phyloP scores from a whole-genome alignment of 768 basidiomycete genomes.

The Kockovaella imperatae region DNA sequence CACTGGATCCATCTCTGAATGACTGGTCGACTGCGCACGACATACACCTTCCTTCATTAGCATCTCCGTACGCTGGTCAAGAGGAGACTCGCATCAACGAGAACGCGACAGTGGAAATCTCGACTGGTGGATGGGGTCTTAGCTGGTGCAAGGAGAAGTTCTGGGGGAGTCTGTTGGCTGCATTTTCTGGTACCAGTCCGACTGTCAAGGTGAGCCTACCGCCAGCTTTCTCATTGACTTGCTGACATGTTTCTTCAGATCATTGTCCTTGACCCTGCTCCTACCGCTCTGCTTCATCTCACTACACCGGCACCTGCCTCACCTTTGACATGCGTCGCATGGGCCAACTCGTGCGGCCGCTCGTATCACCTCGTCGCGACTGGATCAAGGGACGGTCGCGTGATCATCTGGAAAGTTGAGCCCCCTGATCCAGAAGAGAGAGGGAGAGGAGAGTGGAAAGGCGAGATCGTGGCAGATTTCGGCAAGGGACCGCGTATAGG shows the following conservation, averaged over 20 bases:
- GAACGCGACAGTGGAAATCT: slow-evolving; percentile 40
- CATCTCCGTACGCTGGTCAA: slow-evolving; percentile 8
- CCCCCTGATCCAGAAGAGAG: slow-evolving; percentile 52
- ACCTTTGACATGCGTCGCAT: slow-evolving; percentile 78
- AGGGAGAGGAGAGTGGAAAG: slow-evolving; percentile 61
- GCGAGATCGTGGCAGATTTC: slow-evolving; percentile 66
- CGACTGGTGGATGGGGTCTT: slow-evolving; percentile 85
- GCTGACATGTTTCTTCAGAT: slow-evolving; percentile 10
- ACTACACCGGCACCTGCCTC: slow-evolving; percentile 53
- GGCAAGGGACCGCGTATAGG: slow-evolving; percentile 58
- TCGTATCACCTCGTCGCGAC: slow-evolving; percentile 92
- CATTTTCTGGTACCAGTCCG: slow-evolving; percentile 62
- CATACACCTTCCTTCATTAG: slow-evolving; percentile 37
- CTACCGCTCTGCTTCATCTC: slow-evolving; percentile 67
- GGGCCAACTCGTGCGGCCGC: slow-evolving; percentile 90
- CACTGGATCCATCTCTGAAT: slow-evolving; percentile 36
- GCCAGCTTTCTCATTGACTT: neutral
- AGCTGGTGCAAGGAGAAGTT: slow-evolving; percentile 95
- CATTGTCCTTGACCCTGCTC: slow-evolving; percentile 12
- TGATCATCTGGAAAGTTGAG: slow-evolving; percentile 79
- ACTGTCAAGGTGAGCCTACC: slow-evolving; percentile 59
- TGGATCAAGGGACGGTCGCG: slow-evolving; percentile 75
- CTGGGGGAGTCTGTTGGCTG: slow-evolving; percentile 86
- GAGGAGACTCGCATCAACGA: slow-evolving; percentile 33
- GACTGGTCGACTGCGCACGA: slow-evolving; percentile 41